Conservation (phyloP, 768 basidiomycete species). For the Mrakia frigida region DNA sequence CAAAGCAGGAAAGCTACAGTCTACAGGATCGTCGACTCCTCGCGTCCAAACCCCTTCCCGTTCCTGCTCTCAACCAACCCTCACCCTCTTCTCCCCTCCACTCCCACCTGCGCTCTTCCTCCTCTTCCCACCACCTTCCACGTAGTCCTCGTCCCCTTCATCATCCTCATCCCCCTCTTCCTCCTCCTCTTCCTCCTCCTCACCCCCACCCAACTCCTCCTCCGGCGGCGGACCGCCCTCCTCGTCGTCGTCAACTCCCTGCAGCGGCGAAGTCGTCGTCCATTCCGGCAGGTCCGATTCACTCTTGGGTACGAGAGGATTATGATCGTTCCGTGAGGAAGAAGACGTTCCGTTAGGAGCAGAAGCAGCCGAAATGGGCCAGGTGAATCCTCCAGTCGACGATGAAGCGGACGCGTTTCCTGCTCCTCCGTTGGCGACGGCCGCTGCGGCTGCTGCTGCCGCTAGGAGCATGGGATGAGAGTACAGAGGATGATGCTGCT, state of each 20-base stretch:
- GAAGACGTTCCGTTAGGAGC: too few relatives aligned
- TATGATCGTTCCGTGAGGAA: background rate
- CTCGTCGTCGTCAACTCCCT: background rate
- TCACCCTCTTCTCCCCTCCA: constrained; percentile 6
- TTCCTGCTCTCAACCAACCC: constrained; percentile 7
- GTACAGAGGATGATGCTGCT: constrained; percentile 8
- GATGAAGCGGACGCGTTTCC: background rate
- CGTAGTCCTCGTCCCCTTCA: background rate
- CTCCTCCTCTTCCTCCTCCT: background rate
- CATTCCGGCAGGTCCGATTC: background rate
- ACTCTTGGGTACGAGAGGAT: background rate
- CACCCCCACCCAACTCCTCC: background rate
- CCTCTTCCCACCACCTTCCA: background rate
- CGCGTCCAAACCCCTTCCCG: too few relatives aligned
- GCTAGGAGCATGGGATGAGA: constrained; percentile 3
- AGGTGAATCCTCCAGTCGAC: background rate
- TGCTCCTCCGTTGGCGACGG: background rate
- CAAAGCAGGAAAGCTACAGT: too few relatives aligned
- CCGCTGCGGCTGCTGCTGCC: constrained; percentile 2
- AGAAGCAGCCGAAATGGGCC: background rate
- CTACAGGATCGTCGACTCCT: too few relatives aligned
- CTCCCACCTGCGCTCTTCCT: background rate
- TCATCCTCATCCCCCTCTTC: background rate
- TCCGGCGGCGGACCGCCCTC: background rate
- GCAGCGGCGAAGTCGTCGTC: background rate